A percentile compares a stretch with the other conserved stretches of the same genome.
Conservation (phyloP, 176 grass and related monocot species). For the Oryza meyeriana region DNA sequence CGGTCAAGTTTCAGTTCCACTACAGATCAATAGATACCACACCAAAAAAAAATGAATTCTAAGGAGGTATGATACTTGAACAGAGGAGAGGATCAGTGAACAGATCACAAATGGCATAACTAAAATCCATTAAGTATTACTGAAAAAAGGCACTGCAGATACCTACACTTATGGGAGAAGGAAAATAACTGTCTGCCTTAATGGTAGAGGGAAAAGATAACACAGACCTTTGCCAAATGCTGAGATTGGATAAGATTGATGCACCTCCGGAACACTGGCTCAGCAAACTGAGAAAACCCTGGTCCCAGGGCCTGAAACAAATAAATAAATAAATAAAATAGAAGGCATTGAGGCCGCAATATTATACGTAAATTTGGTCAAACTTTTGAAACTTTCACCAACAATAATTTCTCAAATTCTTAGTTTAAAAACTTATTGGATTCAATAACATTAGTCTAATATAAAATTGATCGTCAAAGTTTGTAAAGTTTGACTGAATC, state of each 20-base stretch:
- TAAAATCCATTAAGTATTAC: neutral
- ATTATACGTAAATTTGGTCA: neutral
- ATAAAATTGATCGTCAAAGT: too few relatives aligned
- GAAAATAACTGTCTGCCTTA: neutral
- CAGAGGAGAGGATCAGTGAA: neutral
- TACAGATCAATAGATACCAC: neutral
- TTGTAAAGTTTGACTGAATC: too few relatives aligned
- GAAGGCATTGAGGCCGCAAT: neutral
- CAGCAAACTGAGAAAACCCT: slow-evolving; percentile 93
- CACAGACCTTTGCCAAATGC: slow-evolving; percentile 80
- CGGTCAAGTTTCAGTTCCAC: neutral
- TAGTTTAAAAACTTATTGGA: too few relatives aligned
- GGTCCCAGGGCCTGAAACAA: slow-evolving; percentile 80
- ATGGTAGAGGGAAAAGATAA: slow-evolving; percentile 6
- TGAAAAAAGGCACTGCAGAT: neutral
- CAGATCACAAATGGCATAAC: neutral
- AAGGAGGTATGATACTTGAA: neutral
- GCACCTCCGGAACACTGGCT: slow-evolving; percentile 92
- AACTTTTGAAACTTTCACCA: too few relatives aligned
- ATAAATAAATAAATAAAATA: neutral
- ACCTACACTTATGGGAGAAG: neutral
- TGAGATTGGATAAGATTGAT: slow-evolving; percentile 84
- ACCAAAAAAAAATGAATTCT: neutral
- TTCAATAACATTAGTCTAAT: too few relatives aligned
- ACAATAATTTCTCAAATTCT: too few relatives aligned